Percentiles rank a stretch among this genome's conserved stretches.
phyloP scores from a whole-genome alignment of 805 yeast genomes.

The Saccharomycopsis javanensis region DNA sequence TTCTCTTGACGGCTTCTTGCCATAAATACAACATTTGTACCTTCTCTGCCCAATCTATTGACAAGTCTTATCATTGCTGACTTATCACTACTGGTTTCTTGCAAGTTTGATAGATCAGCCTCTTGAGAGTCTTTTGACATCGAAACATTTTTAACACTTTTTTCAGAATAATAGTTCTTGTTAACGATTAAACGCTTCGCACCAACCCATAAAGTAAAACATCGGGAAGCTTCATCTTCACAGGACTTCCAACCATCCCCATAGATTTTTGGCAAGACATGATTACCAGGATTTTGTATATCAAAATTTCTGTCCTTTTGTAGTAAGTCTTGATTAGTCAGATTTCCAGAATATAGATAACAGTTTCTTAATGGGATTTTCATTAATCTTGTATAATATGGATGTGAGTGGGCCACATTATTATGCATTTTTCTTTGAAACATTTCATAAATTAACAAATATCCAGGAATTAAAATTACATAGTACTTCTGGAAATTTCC shows the following conservation, averaged over 20 bases:
- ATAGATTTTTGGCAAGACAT: constrained; percentile 60
- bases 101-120: constrained; percentile 22
- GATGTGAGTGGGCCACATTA: constrained; percentile 30
- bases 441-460: constrained; percentile 46
- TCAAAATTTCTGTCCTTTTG: constrained; percentile 37
- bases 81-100: neutral
- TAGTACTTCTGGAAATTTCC: constrained; percentile 51
- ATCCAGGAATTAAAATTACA: constrained; percentile 64
- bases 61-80: constrained; percentile 24
- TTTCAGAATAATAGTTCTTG: constrained; percentile 14
- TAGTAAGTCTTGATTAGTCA: constrained; percentile 49
- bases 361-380: constrained; percentile 58
- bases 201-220: constrained; percentile 83
- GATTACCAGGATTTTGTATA: constrained; percentile 41
- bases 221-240: constrained; percentile 65
- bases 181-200: constrained; percentile 38
- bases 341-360: constrained; percentile 65
- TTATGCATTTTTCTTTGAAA: constrained; percentile 33
- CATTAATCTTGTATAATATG: constrained; percentile 42
- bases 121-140: neutral
- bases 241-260: constrained; percentile 76
- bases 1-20: constrained; percentile 75
- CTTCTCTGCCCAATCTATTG: constrained; percentile 53
- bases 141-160: neutral
- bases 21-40: constrained; percentile 63